Percentiles rank a stretch among this genome's conserved stretches.
Evolutionary conservation across 768 basidiomycete species (phyloP).

Genomic region (Lentinula detonsa): DNA sequence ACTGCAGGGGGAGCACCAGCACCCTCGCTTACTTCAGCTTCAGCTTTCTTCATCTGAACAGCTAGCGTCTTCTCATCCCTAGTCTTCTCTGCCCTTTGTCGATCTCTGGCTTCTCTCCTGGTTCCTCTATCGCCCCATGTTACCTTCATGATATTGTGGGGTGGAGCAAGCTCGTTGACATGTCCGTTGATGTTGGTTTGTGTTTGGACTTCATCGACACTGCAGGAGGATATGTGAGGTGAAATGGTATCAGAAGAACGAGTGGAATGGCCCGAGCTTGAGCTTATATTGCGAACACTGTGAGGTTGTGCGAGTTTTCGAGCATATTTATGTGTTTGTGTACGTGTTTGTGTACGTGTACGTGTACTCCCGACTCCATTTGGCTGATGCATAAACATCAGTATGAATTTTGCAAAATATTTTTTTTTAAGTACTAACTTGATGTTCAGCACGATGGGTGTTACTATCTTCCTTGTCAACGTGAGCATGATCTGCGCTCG

Average conservation of each 20-base stretch:
- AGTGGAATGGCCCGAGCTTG: too few relatives aligned
- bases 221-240: too few relatives aligned
- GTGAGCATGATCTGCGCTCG: neutral
- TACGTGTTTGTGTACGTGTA: too few relatives aligned
- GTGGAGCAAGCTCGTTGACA: too few relatives aligned
- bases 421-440: neutral
- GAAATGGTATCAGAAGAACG: too few relatives aligned
- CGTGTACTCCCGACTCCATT: neutral
- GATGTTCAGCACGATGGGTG: neutral
- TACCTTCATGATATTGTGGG: neutral
- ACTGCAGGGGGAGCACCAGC: neutral
- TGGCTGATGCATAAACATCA: neutral
- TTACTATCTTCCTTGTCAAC: neutral
- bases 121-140: slow-evolving; percentile 22
- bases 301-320: too few relatives aligned
- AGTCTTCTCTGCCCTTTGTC: slow-evolving; percentile 42
- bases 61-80: slow-evolving; percentile 27
- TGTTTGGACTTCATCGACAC: too few relatives aligned
- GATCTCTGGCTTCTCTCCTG: slow-evolving; percentile 43
- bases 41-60: slow-evolving; percentile 1
- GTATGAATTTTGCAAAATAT: neutral
- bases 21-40: neutral
- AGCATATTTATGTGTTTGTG: too few relatives aligned
- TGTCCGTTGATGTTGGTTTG: neutral
- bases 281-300: too few relatives aligned